Evolutionary conservation across 768 basidiomycete species (phyloP), one percentile per base, ranked within the genome.

Genomic region (Peribolospora baueri): DNA sequence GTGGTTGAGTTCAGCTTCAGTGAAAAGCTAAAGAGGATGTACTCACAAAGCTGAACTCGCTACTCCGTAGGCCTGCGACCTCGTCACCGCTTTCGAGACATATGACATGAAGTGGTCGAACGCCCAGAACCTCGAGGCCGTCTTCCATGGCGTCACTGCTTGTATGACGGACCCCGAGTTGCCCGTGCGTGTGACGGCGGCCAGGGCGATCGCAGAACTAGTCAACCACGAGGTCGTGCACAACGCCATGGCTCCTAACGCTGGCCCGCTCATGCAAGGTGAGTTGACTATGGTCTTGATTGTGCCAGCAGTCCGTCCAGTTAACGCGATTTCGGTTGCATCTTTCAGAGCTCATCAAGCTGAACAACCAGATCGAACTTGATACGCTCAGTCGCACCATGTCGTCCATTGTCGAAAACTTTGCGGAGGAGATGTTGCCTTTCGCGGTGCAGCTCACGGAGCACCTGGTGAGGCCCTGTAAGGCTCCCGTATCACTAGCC

Each of bases 241-340:
- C 61, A 70, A 65, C 3, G 77, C 77, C 8, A 77, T 90, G 51
- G 73, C 77, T 2, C 78, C 81, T 8, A 78, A 80, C 62, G 80
- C 87, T 46, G 84, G 79, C 51, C 83, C 86, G 66, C 82, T 90
- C 65, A 77, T 90, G 56, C 82, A 86, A 71, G 81, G 83, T 81
- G 59, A 46, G 68, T 39, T 10, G 6, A 3, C 6, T 13, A 1
- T 14, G 4, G 38, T 43, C 38, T 25, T 13, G 43, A 43, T 25
- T 2, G 11, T 5, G 42, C 4, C 9, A 54, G 13, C 9, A 10
- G 43, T 42, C 42, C 13, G 1, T 6, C 46, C 7, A 49, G 42
- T 36, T 11, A 37, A 10, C 3, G 25, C 46, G 50, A 51, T 39
- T 47, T 53, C 10, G 40, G 25, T 14, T 7, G 48, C 36, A 39